phyloP scores from a whole-genome alignment of 1,284 basidiomycete species.

The Cryptococcus hybrid region DNA sequence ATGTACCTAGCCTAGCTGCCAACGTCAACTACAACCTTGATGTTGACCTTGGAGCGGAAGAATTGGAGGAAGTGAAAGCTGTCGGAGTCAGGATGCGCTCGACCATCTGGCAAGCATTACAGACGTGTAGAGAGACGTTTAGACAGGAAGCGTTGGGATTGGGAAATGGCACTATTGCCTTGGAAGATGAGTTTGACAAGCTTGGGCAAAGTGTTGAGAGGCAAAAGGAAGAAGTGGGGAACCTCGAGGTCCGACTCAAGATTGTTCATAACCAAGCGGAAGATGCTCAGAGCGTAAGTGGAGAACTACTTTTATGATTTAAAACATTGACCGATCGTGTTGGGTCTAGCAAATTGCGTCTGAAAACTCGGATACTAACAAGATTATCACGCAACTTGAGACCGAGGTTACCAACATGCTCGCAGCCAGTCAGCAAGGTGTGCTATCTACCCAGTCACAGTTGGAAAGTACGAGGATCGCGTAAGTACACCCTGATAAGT shows the following conservation, averaged over 20 bases:
- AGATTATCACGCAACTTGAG: conserved; percentile 35
- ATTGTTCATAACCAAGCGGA: conserved; percentile 64
- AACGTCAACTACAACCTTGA: conserved; percentile 69
- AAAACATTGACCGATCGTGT: conserved; percentile 1
- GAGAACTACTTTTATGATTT: background rate
- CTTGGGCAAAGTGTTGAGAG: conserved; percentile 49
- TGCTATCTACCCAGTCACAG: conserved; percentile 34
- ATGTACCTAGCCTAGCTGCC: conserved; percentile 49
- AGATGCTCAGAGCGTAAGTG: conserved; percentile 67
- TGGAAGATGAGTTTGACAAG: conserved; percentile 75
- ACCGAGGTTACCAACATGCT: conserved; percentile 37
- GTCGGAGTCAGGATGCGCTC: conserved; percentile 64
- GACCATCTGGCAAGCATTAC: conserved; percentile 68
- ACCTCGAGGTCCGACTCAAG: conserved; percentile 57
- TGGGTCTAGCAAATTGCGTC: conserved; percentile 30
- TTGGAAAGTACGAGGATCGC: conserved; percentile 39
- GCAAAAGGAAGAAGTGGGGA: conserved; percentile 63
- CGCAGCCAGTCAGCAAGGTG: conserved; percentile 36
- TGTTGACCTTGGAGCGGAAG: conserved; percentile 68
- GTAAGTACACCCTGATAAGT: conserved; percentile 24
- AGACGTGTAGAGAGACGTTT: conserved; percentile 64
- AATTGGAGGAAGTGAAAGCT: conserved; percentile 61
- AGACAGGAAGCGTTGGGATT: conserved; percentile 64
- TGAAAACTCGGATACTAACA: conserved; percentile 32
- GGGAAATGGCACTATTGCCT: conserved; percentile 68